Evolutionary conservation across 805 yeast species (phyloP), one percentile per base, ranked within the genome.

Genomic region (Candida pseudofarinosa): DNA sequence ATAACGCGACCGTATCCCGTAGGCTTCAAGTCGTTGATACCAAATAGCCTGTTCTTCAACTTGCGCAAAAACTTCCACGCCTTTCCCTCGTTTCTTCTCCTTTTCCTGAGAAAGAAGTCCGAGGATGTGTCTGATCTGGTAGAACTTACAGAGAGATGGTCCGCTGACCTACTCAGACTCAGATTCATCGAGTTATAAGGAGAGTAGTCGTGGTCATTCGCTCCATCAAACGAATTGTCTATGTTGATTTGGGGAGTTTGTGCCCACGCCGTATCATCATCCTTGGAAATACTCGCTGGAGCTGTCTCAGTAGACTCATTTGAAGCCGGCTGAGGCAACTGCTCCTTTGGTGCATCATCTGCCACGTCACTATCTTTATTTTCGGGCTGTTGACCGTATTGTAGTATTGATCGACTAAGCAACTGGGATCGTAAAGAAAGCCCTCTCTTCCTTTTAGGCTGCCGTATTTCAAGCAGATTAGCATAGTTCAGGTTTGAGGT

Each of bases 1-100:
- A 90, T 76, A 30, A 72, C 67, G 46, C 98, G 70, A 2, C 97
- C 97, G 36, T 80, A 74, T 34, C 70, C 72, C 0, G 93, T 74
- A 14, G 79, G 77, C 6, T 79, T 74, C 12, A 68, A 55, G 7
- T 71, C 67, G 19, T 68, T 55, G 12, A 68, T 66, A 31, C 85
- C 83, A 30, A 78, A 41, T 2, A 81, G 30, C 19, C 62, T 53
- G 40, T 76, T 60, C 44, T 62, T 63, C 3, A 67, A 31, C 14
- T 49, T 44, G 2, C 44, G 44, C 14, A 60, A 34, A 3, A 36
- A 32, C 13, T 50, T 51, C 0, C 53, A 5, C 32, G 52, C 49
- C 32, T 42, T 35, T 42, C 45, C 47, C 4, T 42, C 39, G 4
- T 51, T 43, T 28, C 49, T 41, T 48, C 48, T 40, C 36, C 48